Evolutionary conservation across 192 early-diverging fungal species (phyloP).

Genomic region (Mortierella claussenii): DNA sequence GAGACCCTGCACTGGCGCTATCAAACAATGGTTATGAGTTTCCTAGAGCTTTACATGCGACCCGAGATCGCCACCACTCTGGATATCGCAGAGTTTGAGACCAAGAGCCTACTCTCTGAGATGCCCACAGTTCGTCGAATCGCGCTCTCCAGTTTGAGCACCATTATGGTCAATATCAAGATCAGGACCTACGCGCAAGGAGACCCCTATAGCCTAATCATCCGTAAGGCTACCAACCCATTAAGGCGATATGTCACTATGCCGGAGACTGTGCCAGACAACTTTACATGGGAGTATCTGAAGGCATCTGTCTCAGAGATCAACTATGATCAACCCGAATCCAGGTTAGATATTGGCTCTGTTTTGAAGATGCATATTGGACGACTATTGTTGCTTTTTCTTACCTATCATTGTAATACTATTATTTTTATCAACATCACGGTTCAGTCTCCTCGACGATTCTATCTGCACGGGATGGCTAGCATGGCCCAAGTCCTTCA

Average conservation of each 20-base stretch:
- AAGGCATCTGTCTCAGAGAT: slow-evolving; percentile 31
- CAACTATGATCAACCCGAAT: slow-evolving; percentile 38
- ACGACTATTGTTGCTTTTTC: too few relatives aligned
- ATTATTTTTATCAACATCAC: background rate
- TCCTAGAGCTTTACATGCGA: slow-evolving; percentile 78
- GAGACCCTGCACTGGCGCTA: slow-evolving; percentile 85
- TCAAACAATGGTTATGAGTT: slow-evolving; percentile 80
- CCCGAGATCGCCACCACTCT: slow-evolving; percentile 67
- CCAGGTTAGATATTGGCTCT: slow-evolving; percentile 32
- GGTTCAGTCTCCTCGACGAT: slow-evolving; percentile 73
- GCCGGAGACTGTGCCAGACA: slow-evolving; percentile 49
- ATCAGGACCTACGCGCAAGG: slow-evolving; percentile 67
- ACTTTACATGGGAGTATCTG: slow-evolving; percentile 53
- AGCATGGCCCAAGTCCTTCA: slow-evolving; percentile 76
- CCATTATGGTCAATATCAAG: slow-evolving; percentile 77
- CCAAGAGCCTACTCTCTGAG: slow-evolving; percentile 74
- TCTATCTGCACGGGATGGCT: slow-evolving; percentile 78
- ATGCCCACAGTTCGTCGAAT: slow-evolving; percentile 77
- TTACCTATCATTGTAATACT: too few relatives aligned
- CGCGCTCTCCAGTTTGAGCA: slow-evolving; percentile 66
- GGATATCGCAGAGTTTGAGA: slow-evolving; percentile 65
- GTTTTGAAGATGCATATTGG: too few relatives aligned
- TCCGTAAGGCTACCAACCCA: slow-evolving; percentile 55
- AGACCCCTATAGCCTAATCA: slow-evolving; percentile 57
- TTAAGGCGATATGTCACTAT: slow-evolving; percentile 47